Conservation (phyloP, 805 yeast species). For the Grigorovia jiainica region DNA sequence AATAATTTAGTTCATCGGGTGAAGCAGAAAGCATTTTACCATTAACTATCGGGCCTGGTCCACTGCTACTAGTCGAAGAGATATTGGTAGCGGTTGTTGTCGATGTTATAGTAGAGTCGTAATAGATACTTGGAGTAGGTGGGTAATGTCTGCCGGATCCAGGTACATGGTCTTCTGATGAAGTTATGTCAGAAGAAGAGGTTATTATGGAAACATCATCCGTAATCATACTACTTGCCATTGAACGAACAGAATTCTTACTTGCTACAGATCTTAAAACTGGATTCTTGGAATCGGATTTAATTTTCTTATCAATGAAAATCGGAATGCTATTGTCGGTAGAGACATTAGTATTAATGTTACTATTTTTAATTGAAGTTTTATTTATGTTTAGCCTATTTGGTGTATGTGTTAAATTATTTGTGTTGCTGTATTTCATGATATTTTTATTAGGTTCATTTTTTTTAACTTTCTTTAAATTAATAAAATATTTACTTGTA, state of each 20-base stretch:
- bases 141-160: constrained; percentile 23
- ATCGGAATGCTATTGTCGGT: too few species aligned
- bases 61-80: background rate
- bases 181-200: constrained; percentile 24
- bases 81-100: constrained; percentile 1
- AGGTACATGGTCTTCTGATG: constrained; percentile 21
- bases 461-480: background rate
- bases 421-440: constrained; percentile 10
- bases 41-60: background rate
- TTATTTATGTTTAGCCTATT: too few species aligned
- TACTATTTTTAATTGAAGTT: background rate
- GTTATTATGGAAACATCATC: constrained; percentile 23
- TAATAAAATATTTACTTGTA: constrained; percentile 23
- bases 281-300: background rate
- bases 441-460: background rate
- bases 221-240: constrained; percentile 17
- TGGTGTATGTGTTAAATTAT: too few species aligned
- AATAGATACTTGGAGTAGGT: constrained; percentile 27
- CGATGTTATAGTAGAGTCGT: constrained; percentile 12
- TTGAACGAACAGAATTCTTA: constrained; percentile 22
- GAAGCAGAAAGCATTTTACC: constrained; percentile 1
- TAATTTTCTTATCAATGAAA: background rate
- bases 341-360: too few species aligned
- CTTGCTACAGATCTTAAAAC: constrained; percentile 15
- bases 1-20: constrained; percentile 21